These are phyloP conservation scores for Eucalyptus pumila DNA, from an alignment of 345 rosid species.

Conservation along the genomic window DNA sequence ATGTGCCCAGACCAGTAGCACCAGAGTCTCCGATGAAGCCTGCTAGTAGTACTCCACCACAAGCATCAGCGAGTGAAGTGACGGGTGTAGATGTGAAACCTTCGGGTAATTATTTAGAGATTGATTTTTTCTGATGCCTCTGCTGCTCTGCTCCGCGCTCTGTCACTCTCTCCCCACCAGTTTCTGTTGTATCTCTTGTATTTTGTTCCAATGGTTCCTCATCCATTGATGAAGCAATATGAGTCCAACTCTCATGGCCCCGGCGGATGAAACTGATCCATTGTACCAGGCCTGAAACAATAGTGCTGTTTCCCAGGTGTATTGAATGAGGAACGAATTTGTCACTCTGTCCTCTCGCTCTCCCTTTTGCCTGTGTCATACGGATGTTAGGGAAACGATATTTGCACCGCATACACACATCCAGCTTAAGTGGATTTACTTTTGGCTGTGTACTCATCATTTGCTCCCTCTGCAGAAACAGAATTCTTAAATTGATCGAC, in stretches of 20 bases:
- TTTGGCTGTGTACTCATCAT: neutral
- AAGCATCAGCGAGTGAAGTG: neutral
- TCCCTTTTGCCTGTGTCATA: neutral
- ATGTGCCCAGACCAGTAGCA: constrained; percentile 18
- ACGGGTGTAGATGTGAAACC: constrained; percentile 28
- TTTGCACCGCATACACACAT: neutral
- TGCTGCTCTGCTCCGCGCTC: neutral
- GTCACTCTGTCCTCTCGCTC: neutral
- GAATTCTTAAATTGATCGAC: neutral
- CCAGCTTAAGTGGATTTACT: neutral
- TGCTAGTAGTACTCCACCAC: neutral
- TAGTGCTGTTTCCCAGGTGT: neutral
- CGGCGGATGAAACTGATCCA: neutral
- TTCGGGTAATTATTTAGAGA: constrained; percentile 36
- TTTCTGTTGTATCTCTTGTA: neutral
- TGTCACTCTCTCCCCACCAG: neutral
- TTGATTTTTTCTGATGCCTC: constrained; percentile 25
- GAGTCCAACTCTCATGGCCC: neutral
- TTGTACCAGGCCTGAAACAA: neutral
- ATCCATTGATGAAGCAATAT: neutral
- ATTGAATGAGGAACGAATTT: neutral
- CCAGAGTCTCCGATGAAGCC: constrained; percentile 1
- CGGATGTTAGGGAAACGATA: neutral
- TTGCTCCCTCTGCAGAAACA: neutral
- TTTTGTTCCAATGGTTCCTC: neutral